Evolutionary conservation across 2,329 filamentous ascomycete species (phyloP), one percentile per base, ranked within the genome.

Genomic region (Colletotrichum spaethianum): DNA sequence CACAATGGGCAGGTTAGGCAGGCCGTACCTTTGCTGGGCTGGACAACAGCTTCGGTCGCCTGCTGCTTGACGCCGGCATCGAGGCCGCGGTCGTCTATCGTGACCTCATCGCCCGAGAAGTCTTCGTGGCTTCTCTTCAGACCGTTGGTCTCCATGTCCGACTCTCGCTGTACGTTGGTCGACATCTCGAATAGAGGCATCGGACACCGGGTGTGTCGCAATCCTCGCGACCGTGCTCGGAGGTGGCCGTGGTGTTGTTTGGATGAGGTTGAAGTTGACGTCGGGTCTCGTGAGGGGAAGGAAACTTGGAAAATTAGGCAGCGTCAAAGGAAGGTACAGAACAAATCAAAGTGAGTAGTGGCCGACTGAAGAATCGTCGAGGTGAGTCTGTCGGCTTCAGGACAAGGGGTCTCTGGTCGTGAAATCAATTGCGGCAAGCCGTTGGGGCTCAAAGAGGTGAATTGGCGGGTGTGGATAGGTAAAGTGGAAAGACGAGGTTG

Each of bases 101-200:
- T 31, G 67, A 77, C 63, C 28, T 79, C 73, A 31, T 83, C 79
- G 12, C 78, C 81, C 3, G 82, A 75, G 72, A 83, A 88, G 40
- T 87, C 84, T 50, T 85, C 81, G 74, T 87, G 85, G 52, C 80
- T 84, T 70, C 86, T 80, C 78, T 89, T 89, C 63, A 83, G 81
- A 59, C 80, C 79, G 36, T 79, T 79, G 26, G 78, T 75, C 62
- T 87, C 84, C 31, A 82, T 78, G 76, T 86, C 85, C 36, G 50
- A 38, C 23, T 52, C 44, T 62, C 64, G 59, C 77, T 84, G 83
- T 38, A 87, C 81, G 73, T 89, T 88, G 16, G 82, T 79, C 23
- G 86, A 85, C 77, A 87, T 81, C 64, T 83, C 80, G 55, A 83
- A 79, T 33, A 89, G 80, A 77, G 87, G 83, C 87, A 88, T 89